Evolutionary conservation across 768 basidiomycete species (phyloP), one percentile per base, ranked within the genome.

Genomic region (Leccinum incarnatum): DNA sequence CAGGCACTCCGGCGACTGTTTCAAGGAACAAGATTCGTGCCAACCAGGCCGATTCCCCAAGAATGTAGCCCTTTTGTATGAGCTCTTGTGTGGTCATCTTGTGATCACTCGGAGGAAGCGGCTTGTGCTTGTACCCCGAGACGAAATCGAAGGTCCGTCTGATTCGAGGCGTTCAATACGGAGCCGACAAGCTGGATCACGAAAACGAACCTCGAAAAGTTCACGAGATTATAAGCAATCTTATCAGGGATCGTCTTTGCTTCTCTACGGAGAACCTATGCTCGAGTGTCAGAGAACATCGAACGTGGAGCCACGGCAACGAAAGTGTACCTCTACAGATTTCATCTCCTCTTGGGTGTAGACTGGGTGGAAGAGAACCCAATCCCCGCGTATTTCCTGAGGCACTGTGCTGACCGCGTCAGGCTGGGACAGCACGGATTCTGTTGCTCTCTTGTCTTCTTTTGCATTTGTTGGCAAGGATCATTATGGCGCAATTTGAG

Each of bases 341-440:
- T 76, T 84, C 52, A 93, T 69, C 67, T 93, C 92, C 37, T 84
- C 83, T 17, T 76, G 71, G 6, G 89, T 84, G 71, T 98, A 98
- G 2, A 96, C 94, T 0, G 95, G 95, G 69, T 96, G 93, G 69
- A 94, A 93, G 2, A 97, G 76, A 11, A 96, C 93, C 93, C 94
- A 97, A 65, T 91, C 90, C 2, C 91, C 91, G 42, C 77, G 80
- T 52, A 85, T 71, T 68, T 79, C 80, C 3, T 78, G 75, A 2
- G 84, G 84, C 14, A 84, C 74, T 5, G 84, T 83, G 69, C 79
- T 82, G 56, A 79, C 78, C 1, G 80, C 81, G 67, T 76, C 79
- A 27, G 71, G 72, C 58, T 63, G 60, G 37, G 55, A 50, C 19
- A 70, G 54, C 17, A 53, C 57, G 3, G 61, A 60, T 48, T 68